Evolutionary conservation across 108 stramenopile genomes (phyloP), one percentile per base, ranked within the genome.

Genomic region (Thalassiosira profunda): DNA sequence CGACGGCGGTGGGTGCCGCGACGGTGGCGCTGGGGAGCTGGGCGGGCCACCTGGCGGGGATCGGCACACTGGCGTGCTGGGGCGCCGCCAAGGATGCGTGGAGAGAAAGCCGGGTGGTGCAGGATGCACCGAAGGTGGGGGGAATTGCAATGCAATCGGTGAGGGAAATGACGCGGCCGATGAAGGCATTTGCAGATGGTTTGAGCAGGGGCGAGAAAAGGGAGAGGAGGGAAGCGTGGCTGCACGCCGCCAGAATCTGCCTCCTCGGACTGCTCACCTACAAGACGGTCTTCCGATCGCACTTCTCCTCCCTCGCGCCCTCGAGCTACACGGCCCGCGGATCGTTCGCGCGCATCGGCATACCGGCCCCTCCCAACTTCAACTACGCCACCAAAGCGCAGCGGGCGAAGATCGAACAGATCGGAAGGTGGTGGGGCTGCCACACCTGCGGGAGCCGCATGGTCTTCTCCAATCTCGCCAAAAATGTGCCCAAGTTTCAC

Each of bases 401-500:
- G 60, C 75, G 89, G 20, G 18, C 33, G 1, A 58, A 33, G 31
- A 44, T 95, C 10, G 79, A 91, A 63, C 52, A 61, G 44, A 54
- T 92, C 52, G 94, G 94, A 21, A 59, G 80, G 55, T 41, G 41
- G 20, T 82, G 56, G 49, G 92, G 95, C 33, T 96, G 92, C 70
- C 95, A 96, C 69, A 96, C 95, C 1, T 96, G 95, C 59, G 95
- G 95, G 5, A 70, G 84, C 38, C 78, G 82, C 12, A 84, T 79
- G 78, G 14, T 73, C 6, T 73, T 84, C 26, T 49, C 65, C 33
- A 55, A 43, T 15, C 29, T 26, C 8, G 51, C n/a, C 17, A 58
- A 52, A 25, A 42, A 34, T n/a, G 44, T 56, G 42, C 56, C 71
- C 8, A 65, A 55, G 12, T 91, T 91, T 58, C 76, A 86, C 29